Conservation (phyloP, 768 basidiomycete species). For the Suillus bovinus region DNA sequence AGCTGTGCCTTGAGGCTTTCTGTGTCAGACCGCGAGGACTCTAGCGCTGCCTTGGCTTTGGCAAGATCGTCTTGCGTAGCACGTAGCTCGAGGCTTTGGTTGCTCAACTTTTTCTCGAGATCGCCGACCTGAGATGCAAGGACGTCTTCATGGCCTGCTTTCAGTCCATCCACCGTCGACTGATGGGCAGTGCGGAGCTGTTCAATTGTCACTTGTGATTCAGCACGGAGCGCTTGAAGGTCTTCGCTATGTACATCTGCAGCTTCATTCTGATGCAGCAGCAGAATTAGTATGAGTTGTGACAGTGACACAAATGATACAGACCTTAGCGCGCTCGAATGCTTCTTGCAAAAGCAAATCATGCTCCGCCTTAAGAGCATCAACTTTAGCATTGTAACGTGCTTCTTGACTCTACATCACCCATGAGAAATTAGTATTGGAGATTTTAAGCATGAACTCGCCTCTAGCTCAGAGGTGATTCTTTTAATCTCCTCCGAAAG, state of each 20-base stretch:
- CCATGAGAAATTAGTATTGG: conserved; percentile 1
- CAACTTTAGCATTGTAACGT: conserved; percentile 66
- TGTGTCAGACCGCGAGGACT: conserved; percentile 53
- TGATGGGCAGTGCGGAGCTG: conserved; percentile 68
- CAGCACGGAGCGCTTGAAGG: conserved; percentile 66
- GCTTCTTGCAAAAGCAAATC: conserved; percentile 61
- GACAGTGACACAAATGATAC: conserved; percentile 13
- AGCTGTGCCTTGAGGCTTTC: conserved; percentile 61
- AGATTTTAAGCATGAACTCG: conserved; percentile 30
- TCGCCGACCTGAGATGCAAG: conserved; percentile 57
- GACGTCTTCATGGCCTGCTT: conserved; percentile 60
- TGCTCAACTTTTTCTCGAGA: conserved; percentile 64
- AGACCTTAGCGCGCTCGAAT: conserved; percentile 78
- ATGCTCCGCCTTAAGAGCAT: conserved; percentile 66
- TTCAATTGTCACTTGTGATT: conserved; percentile 64
- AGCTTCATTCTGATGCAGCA: conserved; percentile 59
- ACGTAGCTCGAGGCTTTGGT: conserved; percentile 69
- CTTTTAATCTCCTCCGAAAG: conserved; percentile 55
- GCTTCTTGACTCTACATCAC: conserved; percentile 61
- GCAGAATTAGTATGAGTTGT: background rate
- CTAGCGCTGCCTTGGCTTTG: conserved; percentile 67
- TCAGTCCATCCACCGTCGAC: conserved; percentile 58
- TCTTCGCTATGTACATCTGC: conserved; percentile 66
- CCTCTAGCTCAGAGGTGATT: conserved; percentile 66
- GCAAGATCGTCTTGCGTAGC: conserved; percentile 83